Evolutionary conservation across 345 rosid species (phyloP), one percentile per base, ranked within the genome.

Genomic region (Moricandia moricandioides): DNA sequence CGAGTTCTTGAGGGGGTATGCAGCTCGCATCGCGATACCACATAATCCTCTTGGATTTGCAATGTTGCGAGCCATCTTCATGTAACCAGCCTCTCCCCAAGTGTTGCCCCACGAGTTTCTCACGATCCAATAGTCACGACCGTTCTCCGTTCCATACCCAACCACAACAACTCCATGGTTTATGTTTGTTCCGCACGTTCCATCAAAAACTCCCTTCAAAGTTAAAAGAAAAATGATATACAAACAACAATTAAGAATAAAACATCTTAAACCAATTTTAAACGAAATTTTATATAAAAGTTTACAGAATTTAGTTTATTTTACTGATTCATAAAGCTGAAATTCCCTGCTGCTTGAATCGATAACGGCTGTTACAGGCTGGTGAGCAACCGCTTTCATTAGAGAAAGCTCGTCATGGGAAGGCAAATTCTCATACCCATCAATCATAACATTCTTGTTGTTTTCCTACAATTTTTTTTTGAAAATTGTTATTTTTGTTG

Each of bases 291-390:
- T 45, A n/a, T n/a, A 2, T 3, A 2, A 10, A 72, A 45, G 30
- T 0, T 34, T 6, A 7, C 13, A 27, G 34, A 27, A 57, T 4
- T 56, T 1, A 13, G 78, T 55, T 55, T 1, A 21, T 54, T 21
- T 52, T 85, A 93, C 97, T 29, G 91, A 73, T 0, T 91, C 83
- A 47, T 93, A 91, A 0, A 91, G 88, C 58, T 93, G 97, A 74
- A 93, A 91, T 77, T 88, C 97, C 55, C 55, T 6, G 55, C 55
- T 49, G 55, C 55, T 16, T 2, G 55, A 49, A 49, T 49, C 55
- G 55, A 93, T 86, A 1, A 92, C 84, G 2, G 86, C 97, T 45
- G 94, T 88, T 30, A 89, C 69, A 2, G 92, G 98, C 60, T 91
- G 97, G 21, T 89, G 83, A 58, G 76, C 87, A 17, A 80, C 73